phyloP scores from a whole-genome alignment of 2,329 filamentous ascomycete genomes.

The Trichophyton schoenleinii region DNA sequence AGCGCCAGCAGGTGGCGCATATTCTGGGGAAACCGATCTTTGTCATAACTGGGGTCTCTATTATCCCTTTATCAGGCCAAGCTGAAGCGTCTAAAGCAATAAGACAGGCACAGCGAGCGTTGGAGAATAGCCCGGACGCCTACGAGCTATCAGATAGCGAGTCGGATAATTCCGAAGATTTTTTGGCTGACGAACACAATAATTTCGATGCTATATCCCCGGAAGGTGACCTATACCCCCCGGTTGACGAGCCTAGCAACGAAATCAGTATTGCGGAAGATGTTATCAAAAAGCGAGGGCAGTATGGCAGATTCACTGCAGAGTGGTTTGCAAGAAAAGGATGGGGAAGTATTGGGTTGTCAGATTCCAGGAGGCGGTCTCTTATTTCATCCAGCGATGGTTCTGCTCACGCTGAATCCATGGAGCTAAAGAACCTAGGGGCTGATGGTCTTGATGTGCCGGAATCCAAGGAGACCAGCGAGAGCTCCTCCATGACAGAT shows the following conservation, averaged over 20 bases:
- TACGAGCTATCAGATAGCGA: slow-evolving; percentile 17
- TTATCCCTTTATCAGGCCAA: slow-evolving; percentile 76
- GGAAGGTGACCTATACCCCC: slow-evolving; percentile 16
- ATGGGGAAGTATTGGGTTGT: slow-evolving; percentile 37
- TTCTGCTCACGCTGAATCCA: slow-evolving; percentile 5
- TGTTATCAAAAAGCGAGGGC: slow-evolving; percentile 69
- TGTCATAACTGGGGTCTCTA: slow-evolving; percentile 71
- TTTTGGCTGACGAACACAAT: slow-evolving; percentile 1
- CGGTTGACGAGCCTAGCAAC: slow-evolving; percentile 32
- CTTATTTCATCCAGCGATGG: not conserved
- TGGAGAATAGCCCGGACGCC: slow-evolving; percentile 26
- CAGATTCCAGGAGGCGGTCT: not conserved
- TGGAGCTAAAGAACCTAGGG: slow-evolving; percentile 14
- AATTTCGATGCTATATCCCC: slow-evolving; percentile 19
- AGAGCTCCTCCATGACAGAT: not conserved
- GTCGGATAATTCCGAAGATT: slow-evolving; percentile 8
- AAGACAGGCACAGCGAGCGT: slow-evolving; percentile 18
- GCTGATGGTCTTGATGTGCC: not conserved
- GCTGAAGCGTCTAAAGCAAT: slow-evolving; percentile 63
- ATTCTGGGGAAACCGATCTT: slow-evolving; percentile 74
- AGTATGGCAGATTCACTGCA: slow-evolving; percentile 78
- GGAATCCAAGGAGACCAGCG: not conserved
- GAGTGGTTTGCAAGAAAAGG: slow-evolving; percentile 82
- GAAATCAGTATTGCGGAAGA: slow-evolving; percentile 57
- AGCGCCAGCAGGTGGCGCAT: slow-evolving; percentile 76